Conservation (phyloP, 2,329 filamentous ascomycete species). For the Ascochyta pisi region DNA sequence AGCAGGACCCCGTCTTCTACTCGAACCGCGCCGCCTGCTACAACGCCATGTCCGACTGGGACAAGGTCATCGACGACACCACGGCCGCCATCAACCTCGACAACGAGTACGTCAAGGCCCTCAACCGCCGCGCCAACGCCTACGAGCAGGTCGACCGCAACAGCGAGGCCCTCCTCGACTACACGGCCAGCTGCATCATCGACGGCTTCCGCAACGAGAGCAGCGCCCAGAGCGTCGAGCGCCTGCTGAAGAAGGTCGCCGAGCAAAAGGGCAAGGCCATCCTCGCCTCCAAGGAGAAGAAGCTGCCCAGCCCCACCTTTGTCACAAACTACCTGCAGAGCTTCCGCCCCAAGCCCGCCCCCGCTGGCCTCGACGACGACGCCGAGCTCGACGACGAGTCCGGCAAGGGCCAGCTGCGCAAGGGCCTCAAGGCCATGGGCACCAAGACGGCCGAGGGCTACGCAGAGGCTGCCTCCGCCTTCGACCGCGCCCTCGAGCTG, state of each 20-base stretch:
- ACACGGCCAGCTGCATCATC: constrained; percentile 98
- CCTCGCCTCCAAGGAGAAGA: constrained; percentile 78
- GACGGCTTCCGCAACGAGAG: constrained; percentile 93
- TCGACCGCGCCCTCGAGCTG: constrained; percentile 85
- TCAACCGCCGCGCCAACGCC: constrained; percentile 94
- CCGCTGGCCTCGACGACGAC: constrained; percentile 80
- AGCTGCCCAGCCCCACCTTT: constrained; percentile 93
- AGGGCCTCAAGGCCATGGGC: constrained; percentile 79
- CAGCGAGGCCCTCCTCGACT: constrained; percentile 94
- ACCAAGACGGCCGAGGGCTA: constrained; percentile 92
- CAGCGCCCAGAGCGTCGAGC: constrained; percentile 88
- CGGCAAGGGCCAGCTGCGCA: constrained; percentile 84
- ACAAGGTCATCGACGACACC: constrained; percentile 95
- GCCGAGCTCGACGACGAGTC: constrained; percentile 78
- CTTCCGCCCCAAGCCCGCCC: constrained; percentile 84
- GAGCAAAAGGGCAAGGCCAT: constrained; percentile 93
- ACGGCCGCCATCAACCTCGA: constrained; percentile 93
- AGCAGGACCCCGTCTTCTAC: constrained; percentile 97
- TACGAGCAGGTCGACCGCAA: constrained; percentile 93
- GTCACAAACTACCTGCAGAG: constrained; percentile 99
- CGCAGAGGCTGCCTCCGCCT: constrained; percentile 82
- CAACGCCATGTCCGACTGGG: constrained; percentile 91
- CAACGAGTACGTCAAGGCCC: constrained; percentile 93
- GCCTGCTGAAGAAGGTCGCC: constrained; percentile 94
- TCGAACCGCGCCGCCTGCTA: constrained; percentile 98